Base-by-base conservation (phyloP, 2,329 filamentous ascomycete genomes). In the Xylaria sp. region DNA sequence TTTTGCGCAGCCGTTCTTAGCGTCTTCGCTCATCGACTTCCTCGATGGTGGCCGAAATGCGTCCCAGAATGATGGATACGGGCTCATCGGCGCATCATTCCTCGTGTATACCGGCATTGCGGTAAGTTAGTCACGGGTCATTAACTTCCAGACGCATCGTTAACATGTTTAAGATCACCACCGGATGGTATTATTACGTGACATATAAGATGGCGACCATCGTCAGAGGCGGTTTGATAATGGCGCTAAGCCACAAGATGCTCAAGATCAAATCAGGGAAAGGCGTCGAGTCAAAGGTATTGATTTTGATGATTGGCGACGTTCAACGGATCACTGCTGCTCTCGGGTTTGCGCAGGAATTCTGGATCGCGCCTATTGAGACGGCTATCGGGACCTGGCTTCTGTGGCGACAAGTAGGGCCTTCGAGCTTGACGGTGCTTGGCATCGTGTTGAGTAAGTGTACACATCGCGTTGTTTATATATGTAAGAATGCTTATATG, bases 1-100 rank as follows among this genome's bases (percentile, higher is more conserved):
- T 23, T 73, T 72, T 52, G 57, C 69, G n/a, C 71, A 74, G 23
- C 72, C 72, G 20, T 74, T 73, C 63, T 34, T 73, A 12, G 69
- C 66, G n/a, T 67, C 69, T 44, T 61, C 72, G 18, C 63, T 72
- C 41, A 63, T 73, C 12, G 34, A 58, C 9, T 73, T 70, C 51
- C 72, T 73, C 23, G 59, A 69, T 5, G 55, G 48, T 1, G 56
- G 48, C 9, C 18, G 10, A 46, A 51, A 56, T 20, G 13, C 54
- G 48, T 55, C 72, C 12, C 57, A 67, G 18, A 70, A 63, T 48
- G n/a, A 71, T 44, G 71, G 72, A 2, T 73, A 73, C 59, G 71
- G 72, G 28, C 67, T 73, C 1, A 73, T 73, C 25, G 72, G 72
- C 9, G 72, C 69, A 6, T 69, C 69, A 1, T 71, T 69, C 41